phyloP scores from a whole-genome alignment of 2,329 filamentous ascomycete genomes.

The Chaetothyriales sp. region DNA sequence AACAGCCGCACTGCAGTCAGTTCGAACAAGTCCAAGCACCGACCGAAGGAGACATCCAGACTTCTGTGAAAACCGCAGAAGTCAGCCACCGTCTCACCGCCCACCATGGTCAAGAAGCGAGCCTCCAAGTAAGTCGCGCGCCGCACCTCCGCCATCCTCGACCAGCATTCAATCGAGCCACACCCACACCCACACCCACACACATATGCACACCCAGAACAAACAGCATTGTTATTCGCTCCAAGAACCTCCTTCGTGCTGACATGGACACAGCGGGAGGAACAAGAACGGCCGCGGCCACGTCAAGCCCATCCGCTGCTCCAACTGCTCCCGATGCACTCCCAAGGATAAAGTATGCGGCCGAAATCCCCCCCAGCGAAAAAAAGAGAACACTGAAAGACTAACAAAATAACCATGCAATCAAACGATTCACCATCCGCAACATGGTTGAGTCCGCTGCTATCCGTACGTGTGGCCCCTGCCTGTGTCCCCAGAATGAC shows the following conservation, averaged over 20 bases:
- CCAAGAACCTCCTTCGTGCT: background rate
- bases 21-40: background rate
- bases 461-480: conserved; percentile 63
- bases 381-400: background rate
- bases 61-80: conserved; percentile 8
- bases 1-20: background rate
- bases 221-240: background rate
- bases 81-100: conserved; percentile 26
- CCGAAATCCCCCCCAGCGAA: background rate
- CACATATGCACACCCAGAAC: no score
- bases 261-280: conserved; percentile 54
- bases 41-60: conserved; percentile 1
- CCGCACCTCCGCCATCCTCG: conserved; percentile 12
- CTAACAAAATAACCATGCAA: conserved; percentile 37
- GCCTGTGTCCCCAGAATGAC: background rate
- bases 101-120: conserved; percentile 62
- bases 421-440: conserved; percentile 99
- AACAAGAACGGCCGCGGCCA: conserved; percentile 99
- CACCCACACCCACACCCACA: background rate
- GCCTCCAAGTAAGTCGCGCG: conserved; percentile 49
- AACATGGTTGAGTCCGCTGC: conserved; percentile 99
- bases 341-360: conserved; percentile 74
- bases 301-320: conserved; percentile 97
- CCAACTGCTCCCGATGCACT: conserved; percentile 76
- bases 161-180: background rate